These are phyloP conservation scores for Trypanosoma vivax DNA, from an alignment of 208 protist species.

Conservation along the genomic window DNA sequence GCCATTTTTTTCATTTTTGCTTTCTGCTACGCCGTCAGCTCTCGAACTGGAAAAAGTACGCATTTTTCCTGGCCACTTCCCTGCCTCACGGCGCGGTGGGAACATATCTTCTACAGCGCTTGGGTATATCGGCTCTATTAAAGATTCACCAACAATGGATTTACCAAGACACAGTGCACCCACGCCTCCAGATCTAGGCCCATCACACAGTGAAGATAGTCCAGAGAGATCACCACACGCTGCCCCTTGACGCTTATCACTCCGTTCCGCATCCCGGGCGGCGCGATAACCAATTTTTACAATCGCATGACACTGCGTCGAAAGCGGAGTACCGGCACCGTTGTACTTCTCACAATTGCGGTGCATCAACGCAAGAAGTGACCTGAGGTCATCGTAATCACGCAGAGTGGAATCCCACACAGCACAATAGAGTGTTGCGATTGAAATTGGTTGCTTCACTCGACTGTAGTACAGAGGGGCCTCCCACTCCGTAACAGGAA, in stretches of 20 bases:
- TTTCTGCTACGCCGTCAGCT: too few relatives aligned
- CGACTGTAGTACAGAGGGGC: slow-evolving; percentile 61
- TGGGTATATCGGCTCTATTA: neutral
- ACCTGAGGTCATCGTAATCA: slow-evolving; percentile 35
- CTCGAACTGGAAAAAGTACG: too few relatives aligned
- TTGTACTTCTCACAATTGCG: slow-evolving; percentile 57
- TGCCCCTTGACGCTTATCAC: slow-evolving; percentile 15
- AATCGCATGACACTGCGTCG: slow-evolving; percentile 24
- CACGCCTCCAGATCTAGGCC: neutral
- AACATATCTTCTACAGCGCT: slow-evolving; percentile 27
- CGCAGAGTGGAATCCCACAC: slow-evolving; percentile 21
- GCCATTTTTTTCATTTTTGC: neutral
- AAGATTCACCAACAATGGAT: neutral
- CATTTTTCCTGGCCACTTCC: neutral
- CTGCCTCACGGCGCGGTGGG: slow-evolving; percentile 13
- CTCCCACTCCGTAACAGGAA: slow-evolving; percentile 67
- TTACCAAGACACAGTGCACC: too few relatives aligned
- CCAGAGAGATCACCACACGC: neutral
- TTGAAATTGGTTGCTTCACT: slow-evolving; percentile 39
- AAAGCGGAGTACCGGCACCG: slow-evolving; percentile 31
- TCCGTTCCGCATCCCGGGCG: slow-evolving; percentile 42
- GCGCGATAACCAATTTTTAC: slow-evolving; percentile 27
- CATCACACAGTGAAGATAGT: neutral
- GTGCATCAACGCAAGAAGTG: slow-evolving; percentile 36
- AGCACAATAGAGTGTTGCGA: slow-evolving; percentile 53